Conservation (phyloP, 2,329 filamentous ascomycete genomes). For the Acrocalymma vagum region DNA sequence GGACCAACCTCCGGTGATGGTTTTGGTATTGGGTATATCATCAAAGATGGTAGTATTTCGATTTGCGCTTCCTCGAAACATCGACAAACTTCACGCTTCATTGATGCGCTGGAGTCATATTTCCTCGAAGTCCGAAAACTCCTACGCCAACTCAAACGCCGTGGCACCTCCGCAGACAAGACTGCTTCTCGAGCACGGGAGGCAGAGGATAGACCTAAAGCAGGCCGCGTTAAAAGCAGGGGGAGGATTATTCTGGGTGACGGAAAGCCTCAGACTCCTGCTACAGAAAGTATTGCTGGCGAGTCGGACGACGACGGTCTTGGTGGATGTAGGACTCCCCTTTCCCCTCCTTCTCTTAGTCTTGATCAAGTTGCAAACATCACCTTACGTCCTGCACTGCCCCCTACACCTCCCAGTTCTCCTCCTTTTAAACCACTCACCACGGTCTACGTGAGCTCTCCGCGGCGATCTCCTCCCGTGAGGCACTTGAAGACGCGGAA, state of each 20-base stretch:
- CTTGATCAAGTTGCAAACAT: conserved; percentile 29
- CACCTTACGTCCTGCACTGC: conserved; percentile 20
- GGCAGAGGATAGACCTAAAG: conserved; percentile 61
- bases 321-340: conserved; percentile 77
- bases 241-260: conserved; percentile 75
- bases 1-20: conserved; percentile 93
- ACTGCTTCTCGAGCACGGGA: conserved; percentile 68
- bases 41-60: conserved; percentile 90
- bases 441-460: conserved; percentile 39
- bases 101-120: conserved; percentile 90
- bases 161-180: conserved; percentile 62
- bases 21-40: conserved; percentile 98
- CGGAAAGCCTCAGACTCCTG: conserved; percentile 58
- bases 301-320: conserved; percentile 87
- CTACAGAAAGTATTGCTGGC: conserved; percentile 74
- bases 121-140: conserved; percentile 89
- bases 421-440: conserved; percentile 45
- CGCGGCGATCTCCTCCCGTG: conserved; percentile 21
- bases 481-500: conserved; percentile 28
- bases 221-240: conserved; percentile 70
- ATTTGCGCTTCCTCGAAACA: conserved; percentile 96
- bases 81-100: conserved; percentile 87
- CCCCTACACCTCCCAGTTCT: conserved; percentile 45
- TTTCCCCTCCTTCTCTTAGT: conserved; percentile 33
- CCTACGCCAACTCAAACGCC: conserved; percentile 72